Conservation (phyloP, 2,329 filamentous ascomycete genomes). For the Fusarium pininemorale region DNA sequence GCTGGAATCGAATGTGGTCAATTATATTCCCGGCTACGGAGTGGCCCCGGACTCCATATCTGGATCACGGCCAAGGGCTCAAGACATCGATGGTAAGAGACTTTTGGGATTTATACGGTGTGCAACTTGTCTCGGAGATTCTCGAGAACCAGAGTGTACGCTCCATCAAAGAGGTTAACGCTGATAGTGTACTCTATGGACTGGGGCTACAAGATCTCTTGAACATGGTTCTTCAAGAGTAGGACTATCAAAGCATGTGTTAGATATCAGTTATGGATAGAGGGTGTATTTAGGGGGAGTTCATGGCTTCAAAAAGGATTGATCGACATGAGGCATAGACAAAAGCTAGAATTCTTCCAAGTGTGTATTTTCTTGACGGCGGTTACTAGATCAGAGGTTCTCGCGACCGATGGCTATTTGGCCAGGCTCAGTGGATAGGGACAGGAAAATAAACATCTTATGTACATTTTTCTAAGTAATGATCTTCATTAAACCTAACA, state of each 20-base stretch:
- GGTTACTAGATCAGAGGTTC: not conserved
- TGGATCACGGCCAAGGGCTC: not conserved
- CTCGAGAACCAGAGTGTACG: too few species aligned
- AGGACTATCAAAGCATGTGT: too few species aligned
- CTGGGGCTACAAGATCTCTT: not conserved
- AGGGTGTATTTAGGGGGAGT: too few species aligned
- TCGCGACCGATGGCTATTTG: not conserved
- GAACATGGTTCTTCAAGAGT: not conserved
- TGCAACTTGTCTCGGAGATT: not conserved
- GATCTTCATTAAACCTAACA: rapidly evolving
- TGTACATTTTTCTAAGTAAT: rapidly evolving
- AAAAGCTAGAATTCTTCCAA: too few species aligned
- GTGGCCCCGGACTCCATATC: not conserved
- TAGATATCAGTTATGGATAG: too few species aligned
- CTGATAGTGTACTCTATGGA: not conserved
- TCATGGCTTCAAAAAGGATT: too few species aligned
- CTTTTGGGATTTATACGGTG: not conserved
- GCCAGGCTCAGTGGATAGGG: rapidly evolving
- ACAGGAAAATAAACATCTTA: rapidly evolving
- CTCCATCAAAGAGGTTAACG: too few species aligned
- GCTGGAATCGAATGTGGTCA: not conserved
- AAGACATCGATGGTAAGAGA: not conserved
- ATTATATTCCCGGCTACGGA: not conserved
- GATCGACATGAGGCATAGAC: not conserved
- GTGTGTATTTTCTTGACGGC: too few species aligned